These are phyloP conservation scores for Begonia loranthoides DNA, from an alignment of 306 rosid genomes.

Conservation along the genomic window DNA sequence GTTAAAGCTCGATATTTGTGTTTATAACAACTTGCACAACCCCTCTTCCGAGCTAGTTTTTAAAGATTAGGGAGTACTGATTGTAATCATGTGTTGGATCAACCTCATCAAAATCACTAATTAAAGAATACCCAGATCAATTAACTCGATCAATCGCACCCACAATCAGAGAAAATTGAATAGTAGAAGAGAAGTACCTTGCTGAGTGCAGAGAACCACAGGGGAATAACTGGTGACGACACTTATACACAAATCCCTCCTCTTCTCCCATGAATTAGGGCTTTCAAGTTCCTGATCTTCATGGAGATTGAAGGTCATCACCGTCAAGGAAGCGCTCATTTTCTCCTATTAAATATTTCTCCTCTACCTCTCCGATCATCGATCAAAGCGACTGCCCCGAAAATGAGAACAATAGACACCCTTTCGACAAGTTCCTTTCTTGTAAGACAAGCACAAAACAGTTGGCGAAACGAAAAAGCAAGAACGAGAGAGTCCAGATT, in stretches of 20 bases:
- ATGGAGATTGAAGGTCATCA: slow-evolving; percentile 93
- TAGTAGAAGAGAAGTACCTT: slow-evolving; percentile 30
- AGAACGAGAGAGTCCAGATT: too few species aligned
- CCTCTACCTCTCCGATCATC: too few species aligned
- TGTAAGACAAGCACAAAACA: too few species aligned
- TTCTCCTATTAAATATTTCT: neutral
- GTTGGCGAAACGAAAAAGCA: too few species aligned
- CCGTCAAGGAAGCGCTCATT: slow-evolving; percentile 86
- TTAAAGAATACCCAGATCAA: slow-evolving; percentile 21
- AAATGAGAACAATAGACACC: too few species aligned
- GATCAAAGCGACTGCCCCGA: too few species aligned
- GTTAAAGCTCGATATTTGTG: too few species aligned
- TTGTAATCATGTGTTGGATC: neutral
- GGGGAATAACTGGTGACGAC: slow-evolving; percentile 81
- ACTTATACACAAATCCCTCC: slow-evolving; percentile 77
- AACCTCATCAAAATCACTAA: slow-evolving; percentile 14
- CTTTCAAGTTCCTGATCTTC: slow-evolving; percentile 78
- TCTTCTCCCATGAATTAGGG: slow-evolving; percentile 93
- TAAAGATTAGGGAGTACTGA: neutral
- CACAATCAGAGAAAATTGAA: neutral
- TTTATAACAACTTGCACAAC: too few species aligned
- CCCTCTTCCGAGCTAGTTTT: too few species aligned
- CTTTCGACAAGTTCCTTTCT: too few species aligned
- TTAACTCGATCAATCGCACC: slow-evolving; percentile 17
- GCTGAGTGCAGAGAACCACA: slow-evolving; percentile 81